phyloP scores from a whole-genome alignment of 352 stramenopile species.

The Phytophthora pluvialis region DNA sequence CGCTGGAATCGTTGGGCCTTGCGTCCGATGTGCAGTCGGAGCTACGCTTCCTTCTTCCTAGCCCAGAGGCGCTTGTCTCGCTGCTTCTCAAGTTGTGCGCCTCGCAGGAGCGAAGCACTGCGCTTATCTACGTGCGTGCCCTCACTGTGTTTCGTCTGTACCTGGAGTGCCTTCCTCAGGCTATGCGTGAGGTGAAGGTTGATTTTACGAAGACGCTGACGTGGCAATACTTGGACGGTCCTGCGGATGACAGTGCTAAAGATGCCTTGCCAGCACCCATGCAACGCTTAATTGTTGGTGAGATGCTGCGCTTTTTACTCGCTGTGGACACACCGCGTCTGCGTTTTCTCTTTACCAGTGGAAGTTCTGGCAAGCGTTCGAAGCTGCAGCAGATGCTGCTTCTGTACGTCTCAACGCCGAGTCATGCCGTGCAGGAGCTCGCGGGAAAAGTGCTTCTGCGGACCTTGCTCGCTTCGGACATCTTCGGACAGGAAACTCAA shows the following conservation, averaged over 20 bases:
- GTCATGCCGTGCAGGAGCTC: constrained; percentile 45
- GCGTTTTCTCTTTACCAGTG: constrained; percentile 51
- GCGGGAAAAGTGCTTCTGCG: constrained; percentile 57
- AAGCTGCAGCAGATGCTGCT: constrained; percentile 77
- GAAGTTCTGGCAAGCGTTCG: constrained; percentile 31
- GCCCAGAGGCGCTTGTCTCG: constrained; percentile 78
- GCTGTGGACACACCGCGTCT: constrained; percentile 64
- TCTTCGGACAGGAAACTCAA: constrained; percentile 53
- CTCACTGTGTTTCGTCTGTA: constrained; percentile 83
- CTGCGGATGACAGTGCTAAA: background rate
- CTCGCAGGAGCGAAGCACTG: constrained; percentile 40
- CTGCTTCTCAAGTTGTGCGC: constrained; percentile 79
- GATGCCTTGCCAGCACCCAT: constrained; percentile 33
- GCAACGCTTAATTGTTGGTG: constrained; percentile 63
- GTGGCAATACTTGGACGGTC: constrained; percentile 56
- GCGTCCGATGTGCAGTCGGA: constrained; percentile 62
- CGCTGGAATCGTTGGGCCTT: constrained; percentile 26
- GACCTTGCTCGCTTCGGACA: constrained; percentile 55
- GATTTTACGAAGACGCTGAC: constrained; percentile 86
- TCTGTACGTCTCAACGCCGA: constrained; percentile 55
- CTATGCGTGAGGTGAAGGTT: constrained; percentile 84
- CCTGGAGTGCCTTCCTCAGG: constrained; percentile 69
- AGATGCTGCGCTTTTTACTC: constrained; percentile 76
- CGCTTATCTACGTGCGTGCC: constrained; percentile 76
- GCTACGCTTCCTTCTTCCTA: constrained; percentile 75